Evolutionary conservation across 108 stramenopile species (phyloP), one percentile per base, ranked within the genome.

Genomic region (Phaeodactylum tricornutum): DNA sequence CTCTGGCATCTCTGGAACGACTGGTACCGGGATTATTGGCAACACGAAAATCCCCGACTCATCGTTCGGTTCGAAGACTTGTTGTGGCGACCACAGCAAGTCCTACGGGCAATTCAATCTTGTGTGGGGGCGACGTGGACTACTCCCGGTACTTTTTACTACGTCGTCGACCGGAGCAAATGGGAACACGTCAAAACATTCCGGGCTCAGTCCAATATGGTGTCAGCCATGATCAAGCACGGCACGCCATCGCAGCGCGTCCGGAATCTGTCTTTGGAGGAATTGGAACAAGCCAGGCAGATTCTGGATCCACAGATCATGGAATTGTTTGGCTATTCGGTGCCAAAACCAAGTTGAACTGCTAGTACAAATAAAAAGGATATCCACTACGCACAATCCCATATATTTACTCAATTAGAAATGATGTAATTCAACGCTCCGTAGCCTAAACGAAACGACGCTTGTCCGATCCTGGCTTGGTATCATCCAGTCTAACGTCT

Each of bases 1-100:
- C 29, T 92, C 36, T 65, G 73, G 0, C 74, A 82, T 30, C 43
- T 81, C 23, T 90, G 83, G 83, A 69, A 61, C 25, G 67, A 71
- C 7, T 84, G 78, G 80, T 79, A 87, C 54, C 33, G 35, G 29
- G 79, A 81, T 17, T 84, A 74, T 55, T 60, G 47, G 15, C 56
- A 68, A 38, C 81, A 82, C 54, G 82, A 84, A 54, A 63, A 45
- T 45, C 44, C 44, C 25, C 41, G 15, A 43, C 41, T n/a, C 41
- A n/a, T n/a, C 41, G 7, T n/a, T 43, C 8, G 41, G 41, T 16
- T 43, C 15, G 41, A 8, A 16, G 41, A 4, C 44, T 56, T 86
- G 25, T 26, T 87, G 28, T 92, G 77, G 47, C 70, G 70, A 44
- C 64, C 77, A 12, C 64, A 40, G 21, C 38, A 40, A 40, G 38